These are phyloP conservation scores for Xylariaceae sp. DNA, from an alignment of 2,329 filamentous ascomycete genomes.

Conservation along the genomic window DNA sequence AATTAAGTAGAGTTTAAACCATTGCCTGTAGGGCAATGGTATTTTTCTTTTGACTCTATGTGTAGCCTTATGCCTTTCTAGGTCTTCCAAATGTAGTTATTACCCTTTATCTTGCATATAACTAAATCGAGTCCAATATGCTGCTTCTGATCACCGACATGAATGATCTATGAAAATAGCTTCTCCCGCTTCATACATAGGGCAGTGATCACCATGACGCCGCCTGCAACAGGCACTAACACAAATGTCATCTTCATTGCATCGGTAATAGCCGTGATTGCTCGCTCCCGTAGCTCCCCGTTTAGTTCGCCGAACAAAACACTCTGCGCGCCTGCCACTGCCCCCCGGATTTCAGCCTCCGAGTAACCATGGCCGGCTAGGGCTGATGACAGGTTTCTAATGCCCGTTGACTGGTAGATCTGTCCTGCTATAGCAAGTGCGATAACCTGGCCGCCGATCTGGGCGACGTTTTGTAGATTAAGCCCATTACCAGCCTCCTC, in stretches of 20 bases:
- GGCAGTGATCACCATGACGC: conserved; percentile 28
- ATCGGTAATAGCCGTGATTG: conserved; percentile 40
- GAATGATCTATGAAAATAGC: too few species aligned
- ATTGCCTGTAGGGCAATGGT: too few species aligned
- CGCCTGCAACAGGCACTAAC: conserved; percentile 2
- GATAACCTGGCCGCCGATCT: conserved; percentile 18
- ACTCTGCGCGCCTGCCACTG: conserved; percentile 42
- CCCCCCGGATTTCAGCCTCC: conserved; percentile 37
- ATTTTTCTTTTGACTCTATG: too few species aligned
- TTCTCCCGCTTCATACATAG: conserved; percentile 38
- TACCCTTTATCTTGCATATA: too few species aligned
- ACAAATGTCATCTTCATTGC: conserved; percentile 4
- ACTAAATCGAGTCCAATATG: too few species aligned
- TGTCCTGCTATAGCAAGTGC: conserved; percentile 15
- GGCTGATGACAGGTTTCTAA: conserved; percentile 28
- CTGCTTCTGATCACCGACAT: too few species aligned
- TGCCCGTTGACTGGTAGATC: conserved; percentile 25
- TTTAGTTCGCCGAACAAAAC: conserved; percentile 37
- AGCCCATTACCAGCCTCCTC: conserved; percentile 6
- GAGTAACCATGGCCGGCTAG: conserved; percentile 37
- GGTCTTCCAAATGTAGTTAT: too few species aligned
- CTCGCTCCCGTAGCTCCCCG: conserved; percentile 31
- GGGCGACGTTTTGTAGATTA: conserved; percentile 18
- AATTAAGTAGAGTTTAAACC: too few species aligned
- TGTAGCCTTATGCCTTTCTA: too few species aligned